These are phyloP conservation scores for sunflower (Helianthus annuus) DNA, from an alignment of 129 eudicot genomes.

Conservation along the genomic window HanXRQr2.0-SUNRISE NC_035436.2:190355083-190355582, in stretches of 20 bases:
- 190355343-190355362: constrained; percentile 63
- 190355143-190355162: neutral
- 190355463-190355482: constrained; percentile 74
- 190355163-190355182: constrained; percentile 20
- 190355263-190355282: constrained; percentile 9
- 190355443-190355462: constrained; percentile 85
- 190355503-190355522: constrained; percentile 88
- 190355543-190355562: constrained; percentile 65
- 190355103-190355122: neutral
- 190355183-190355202: neutral
- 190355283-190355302: neutral
- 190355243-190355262: constrained; percentile 10
- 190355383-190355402: constrained; percentile 86
- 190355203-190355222: too few species aligned
- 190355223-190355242: neutral
- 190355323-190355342: constrained; percentile 16
- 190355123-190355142: constrained; percentile 3
- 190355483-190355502: constrained; percentile 81
- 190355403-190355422: constrained; percentile 95
- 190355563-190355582: constrained; percentile 40
- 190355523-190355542: constrained; percentile 80
- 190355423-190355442: constrained; percentile 95
- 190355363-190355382: constrained; percentile 84
- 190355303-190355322: neutral
- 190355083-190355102: constrained; percentile 16